Evolutionary conservation across 2,329 filamentous ascomycete genomes (phyloP), one percentile per base, ranked within the genome.

Genomic region (Arthroderma sp.): DNA sequence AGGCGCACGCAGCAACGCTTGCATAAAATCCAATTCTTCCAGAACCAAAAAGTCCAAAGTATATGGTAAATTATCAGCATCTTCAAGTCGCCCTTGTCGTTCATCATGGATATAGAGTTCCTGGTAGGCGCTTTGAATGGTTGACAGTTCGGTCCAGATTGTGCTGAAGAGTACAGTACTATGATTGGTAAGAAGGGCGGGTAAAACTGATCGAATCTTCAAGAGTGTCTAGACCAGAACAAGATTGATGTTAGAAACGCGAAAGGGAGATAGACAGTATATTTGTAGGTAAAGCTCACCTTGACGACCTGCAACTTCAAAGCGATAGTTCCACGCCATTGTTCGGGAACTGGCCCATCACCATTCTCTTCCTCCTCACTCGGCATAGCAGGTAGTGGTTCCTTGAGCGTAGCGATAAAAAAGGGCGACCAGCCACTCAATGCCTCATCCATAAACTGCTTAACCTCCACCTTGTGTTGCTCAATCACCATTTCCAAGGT

Each of bases 401-500:
- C 72, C 65, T 91, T 87, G 60, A 96, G 71, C 6, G 83, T 78
- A 34, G 77, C 74, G 53, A 86, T 73, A 68, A 96, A 91, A 69
- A 94, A 94, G 4, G 88, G 86, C 50, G 85, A 81, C 91, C 91
- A 98, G 42, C 77, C 76, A 54, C 73, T 74, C 40, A 96, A 72
- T 0, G 86, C 79, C 58, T 94, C 83, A 49, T 94, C 86, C 43
- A 89, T 87, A 61, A 98, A 98, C 1, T 73, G 74, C 64, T 86
- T 91, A 49, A 96, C 86, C 45, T 85, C 85, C 47, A 75, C 74
- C 57, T 85, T 84, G 65, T 96, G 85, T 54, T 94, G 86, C 53
- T 94, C 88, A 71, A 94, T 83, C 53, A 96, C 84, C 77, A 95
- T 94, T 66, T 96, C 87, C 68, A 98, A 77, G 46, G 91, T 85